Evolutionary conservation across 345 rosid genomes (phyloP), one percentile per base, ranked within the genome.

Genomic region (Salix suchowensis): DNA sequence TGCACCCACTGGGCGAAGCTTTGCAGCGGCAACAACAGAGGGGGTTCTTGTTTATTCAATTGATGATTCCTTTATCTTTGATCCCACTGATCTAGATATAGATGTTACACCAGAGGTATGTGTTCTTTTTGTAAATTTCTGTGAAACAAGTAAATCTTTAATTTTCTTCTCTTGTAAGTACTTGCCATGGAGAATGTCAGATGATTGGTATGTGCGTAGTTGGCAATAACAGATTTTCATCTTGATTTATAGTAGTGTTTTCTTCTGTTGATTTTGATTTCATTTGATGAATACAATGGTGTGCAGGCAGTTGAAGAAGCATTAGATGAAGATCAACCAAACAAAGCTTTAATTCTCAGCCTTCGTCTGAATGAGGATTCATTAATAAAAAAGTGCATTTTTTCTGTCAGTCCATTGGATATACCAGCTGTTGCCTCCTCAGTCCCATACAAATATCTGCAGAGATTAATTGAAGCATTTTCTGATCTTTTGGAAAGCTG

Each of bases 1-100:
- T 78, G 91, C 99, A 58, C 99, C 98, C 67, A 96, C 99, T 18
- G 98, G 99, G 14, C 89, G 98, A 62, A 89, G 89, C 83, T 93
- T 96, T 82, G 84, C 92, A 36, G 98, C 97, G 23, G 97, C 99
- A 62, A 93, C 98, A n/a, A 96, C 98, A 2, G 99, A 96, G 79
- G 99, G 98, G 37, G 98, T 96, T 68, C 89, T 91, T 60, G 87
- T 96, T 77, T 93, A 79, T 86, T 93, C 99, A 71, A 84, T 91
- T 48, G 98, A 96, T 46, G 99, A 93, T 2, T 88, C 96, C 61
- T 96, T 93, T 71, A 91, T 96, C 83, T 93, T 96, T 34, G 98
- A 93, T 84, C 99, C 99, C 34, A 89, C 98, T 8, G 98, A 96
- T 87, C 99, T 96, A 68, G 99, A 91, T 86, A 92, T 96, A 21